Percentiles rank a stretch among this genome's conserved stretches.
phyloP scores from a whole-genome alignment of 2,329 filamentous ascomycete species.

The Paraphoma sp. region DNA sequence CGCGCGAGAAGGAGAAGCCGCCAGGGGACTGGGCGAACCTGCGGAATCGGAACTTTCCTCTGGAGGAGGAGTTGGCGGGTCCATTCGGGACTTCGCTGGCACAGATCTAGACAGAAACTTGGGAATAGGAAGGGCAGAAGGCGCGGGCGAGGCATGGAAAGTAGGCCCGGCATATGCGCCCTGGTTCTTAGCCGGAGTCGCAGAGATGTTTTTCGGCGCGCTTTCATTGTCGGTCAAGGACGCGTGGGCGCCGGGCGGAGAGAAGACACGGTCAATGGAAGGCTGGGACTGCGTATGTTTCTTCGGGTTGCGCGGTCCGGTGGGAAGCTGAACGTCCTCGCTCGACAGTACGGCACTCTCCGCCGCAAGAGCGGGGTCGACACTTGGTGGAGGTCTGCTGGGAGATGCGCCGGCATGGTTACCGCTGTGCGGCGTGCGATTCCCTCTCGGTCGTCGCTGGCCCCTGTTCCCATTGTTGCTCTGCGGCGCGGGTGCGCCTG shows the following conservation, averaged over 20 bases:
- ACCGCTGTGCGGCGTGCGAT: conserved; percentile 40
- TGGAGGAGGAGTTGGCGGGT: conserved; percentile 58
- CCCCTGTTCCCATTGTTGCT: conserved; percentile 33
- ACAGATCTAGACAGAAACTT: conserved; percentile 83
- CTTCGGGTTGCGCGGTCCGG: conserved; percentile 34
- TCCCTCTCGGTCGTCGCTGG: conserved; percentile 39
- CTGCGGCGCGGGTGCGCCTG: conserved; percentile 29
- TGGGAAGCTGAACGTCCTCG: conserved; percentile 34
- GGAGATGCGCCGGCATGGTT: conserved; percentile 19
- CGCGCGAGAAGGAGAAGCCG: conserved; percentile 61
- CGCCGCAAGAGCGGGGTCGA: conserved; percentile 20
- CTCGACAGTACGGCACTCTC: conserved; percentile 37
- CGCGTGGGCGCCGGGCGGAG: conserved; percentile 20
- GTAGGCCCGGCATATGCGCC: conserved; percentile 86
- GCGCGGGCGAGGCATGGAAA: conserved; percentile 92
- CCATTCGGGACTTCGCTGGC: conserved; percentile 57
- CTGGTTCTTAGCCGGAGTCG: conserved; percentile 44
- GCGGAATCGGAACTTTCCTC: conserved; percentile 54
- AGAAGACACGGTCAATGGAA: conserved; percentile 34
- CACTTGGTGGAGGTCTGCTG: conserved; percentile 11
- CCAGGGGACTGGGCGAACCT: conserved; percentile 46
- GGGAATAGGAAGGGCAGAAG: conserved; percentile 87
- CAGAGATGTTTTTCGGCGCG: conserved; percentile 22
- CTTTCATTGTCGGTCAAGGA: conserved; percentile 40
- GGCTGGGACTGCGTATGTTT: conserved; percentile 41